Conservation (phyloP, 2,329 filamentous ascomycete species). For the Apiospora aurea region DNA sequence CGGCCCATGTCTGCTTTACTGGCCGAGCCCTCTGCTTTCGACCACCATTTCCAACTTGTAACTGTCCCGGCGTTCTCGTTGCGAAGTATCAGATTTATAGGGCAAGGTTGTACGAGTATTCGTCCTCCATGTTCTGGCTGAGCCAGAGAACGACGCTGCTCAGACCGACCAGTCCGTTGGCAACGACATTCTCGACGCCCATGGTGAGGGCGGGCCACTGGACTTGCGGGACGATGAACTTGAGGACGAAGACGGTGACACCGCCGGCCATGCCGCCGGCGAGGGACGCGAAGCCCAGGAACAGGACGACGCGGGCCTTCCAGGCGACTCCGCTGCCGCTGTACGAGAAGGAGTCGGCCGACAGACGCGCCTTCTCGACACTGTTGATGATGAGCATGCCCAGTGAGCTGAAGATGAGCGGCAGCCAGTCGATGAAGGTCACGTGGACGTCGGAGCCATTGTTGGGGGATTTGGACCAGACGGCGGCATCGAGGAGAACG, state of each 20-base stretch:
- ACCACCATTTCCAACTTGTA: background rate
- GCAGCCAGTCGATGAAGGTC: conserved; percentile 74
- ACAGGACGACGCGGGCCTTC: conserved; percentile 73
- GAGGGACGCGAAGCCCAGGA: conserved; percentile 70
- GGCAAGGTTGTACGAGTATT: conserved; percentile 73
- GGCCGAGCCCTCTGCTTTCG: background rate
- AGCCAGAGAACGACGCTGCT: conserved; percentile 72
- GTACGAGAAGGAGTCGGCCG: conserved; percentile 69
- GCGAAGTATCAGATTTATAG: conserved; percentile 46
- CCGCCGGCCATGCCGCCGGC: conserved; percentile 74
- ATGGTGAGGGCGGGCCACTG: conserved; percentile 67
- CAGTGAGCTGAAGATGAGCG: conserved; percentile 70
- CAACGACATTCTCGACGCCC: conserved; percentile 71
- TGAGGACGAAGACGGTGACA: conserved; percentile 72
- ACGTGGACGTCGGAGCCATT: conserved; percentile 70
- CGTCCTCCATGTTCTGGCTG: conserved; percentile 76
- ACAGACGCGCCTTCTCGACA: conserved; percentile 71
- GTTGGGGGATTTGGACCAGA: conserved; percentile 67
- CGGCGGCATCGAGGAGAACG: conserved; percentile 71
- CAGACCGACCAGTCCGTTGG: conserved; percentile 68
- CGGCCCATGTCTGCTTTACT: background rate
- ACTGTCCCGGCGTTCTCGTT: background rate
- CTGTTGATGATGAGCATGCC: conserved; percentile 77
- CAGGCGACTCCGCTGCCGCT: conserved; percentile 69
- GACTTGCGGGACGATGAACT: conserved; percentile 65